These are phyloP conservation scores for Colletotrichum lupini DNA, from an alignment of 2,329 filamentous ascomycete species.

Conservation along the genomic window DNA sequence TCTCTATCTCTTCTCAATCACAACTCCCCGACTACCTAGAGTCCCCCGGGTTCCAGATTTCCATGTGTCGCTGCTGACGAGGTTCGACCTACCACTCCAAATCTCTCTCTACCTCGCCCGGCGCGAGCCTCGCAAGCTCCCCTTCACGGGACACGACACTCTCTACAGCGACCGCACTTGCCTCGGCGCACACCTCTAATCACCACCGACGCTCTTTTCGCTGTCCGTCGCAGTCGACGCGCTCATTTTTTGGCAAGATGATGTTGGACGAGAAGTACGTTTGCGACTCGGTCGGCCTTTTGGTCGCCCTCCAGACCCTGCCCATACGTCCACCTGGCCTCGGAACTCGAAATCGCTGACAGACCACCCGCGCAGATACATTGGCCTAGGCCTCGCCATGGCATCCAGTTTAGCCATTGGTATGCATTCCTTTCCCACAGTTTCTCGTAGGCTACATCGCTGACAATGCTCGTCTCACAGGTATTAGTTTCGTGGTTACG, in stretches of 20 bases:
- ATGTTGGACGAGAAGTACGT: constrained; percentile 39
- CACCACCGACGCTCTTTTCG: constrained; percentile 27
- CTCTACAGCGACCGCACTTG: constrained; percentile 17
- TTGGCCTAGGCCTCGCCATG: constrained; percentile 81
- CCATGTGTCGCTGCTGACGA: constrained; percentile 36
- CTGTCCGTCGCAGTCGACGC: constrained; percentile 18
- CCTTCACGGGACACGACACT: constrained; percentile 25
- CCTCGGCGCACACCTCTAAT: constrained; percentile 20
- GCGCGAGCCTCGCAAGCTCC: constrained; percentile 39
- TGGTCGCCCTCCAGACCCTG: background rate
- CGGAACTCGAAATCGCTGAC: constrained; percentile 43
- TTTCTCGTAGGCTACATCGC: constrained; percentile 5
- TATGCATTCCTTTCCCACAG: constrained; percentile 47
- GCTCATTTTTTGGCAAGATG: constrained; percentile 33
- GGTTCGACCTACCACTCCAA: constrained; percentile 13
- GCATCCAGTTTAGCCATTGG: constrained; percentile 81
- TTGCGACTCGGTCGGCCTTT: constrained; percentile 27
- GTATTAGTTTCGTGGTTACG: constrained; percentile 97
- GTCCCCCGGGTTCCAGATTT: constrained; percentile 14
- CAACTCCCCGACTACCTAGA: constrained; percentile 6
- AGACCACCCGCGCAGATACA: constrained; percentile 66
- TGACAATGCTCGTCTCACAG: constrained; percentile 56
- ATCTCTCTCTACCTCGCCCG: constrained; percentile 36
- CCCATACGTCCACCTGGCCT: constrained; percentile 14
- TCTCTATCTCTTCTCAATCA: background rate